phyloP scores from a whole-genome alignment of 2,329 filamentous ascomycete species.

The Allantophomopsis lycopodina region DNA sequence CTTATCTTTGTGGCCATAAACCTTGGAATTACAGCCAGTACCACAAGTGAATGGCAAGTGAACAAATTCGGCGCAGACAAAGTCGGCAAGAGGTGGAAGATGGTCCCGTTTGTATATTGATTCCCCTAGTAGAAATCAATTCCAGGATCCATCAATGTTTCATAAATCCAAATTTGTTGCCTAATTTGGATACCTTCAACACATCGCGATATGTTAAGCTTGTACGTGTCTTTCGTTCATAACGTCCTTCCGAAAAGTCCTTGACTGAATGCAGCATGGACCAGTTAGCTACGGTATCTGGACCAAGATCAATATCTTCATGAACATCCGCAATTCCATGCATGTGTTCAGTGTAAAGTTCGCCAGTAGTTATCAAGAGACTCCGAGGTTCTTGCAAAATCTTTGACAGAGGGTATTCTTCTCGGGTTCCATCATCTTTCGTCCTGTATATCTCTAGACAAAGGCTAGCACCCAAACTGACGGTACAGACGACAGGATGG shows the following conservation, averaged over 20 bases:
- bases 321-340: conserved; percentile 60
- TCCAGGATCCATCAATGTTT: conserved; percentile 7
- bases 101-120: conserved; percentile 59
- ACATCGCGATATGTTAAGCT: conserved; percentile 83
- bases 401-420: conserved; percentile 33
- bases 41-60: conserved; percentile 68
- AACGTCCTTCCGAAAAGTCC: conserved; percentile 34
- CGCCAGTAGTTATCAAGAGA: conserved; percentile 56
- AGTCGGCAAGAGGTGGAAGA: conserved; percentile 53
- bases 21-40: conserved; percentile 66
- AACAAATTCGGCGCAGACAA: conserved; percentile 57
- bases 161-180: conserved; percentile 46
- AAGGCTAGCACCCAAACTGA: conserved; percentile 67
- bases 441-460: conserved; percentile 66
- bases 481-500: conserved; percentile 75
- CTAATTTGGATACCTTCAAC: conserved; percentile 62
- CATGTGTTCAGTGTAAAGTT: conserved; percentile 56
- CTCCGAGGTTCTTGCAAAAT: conserved; percentile 78
- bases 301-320: conserved; percentile 50
- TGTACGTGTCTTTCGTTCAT: conserved; percentile 44
- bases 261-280: conserved; percentile 38
- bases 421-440: conserved; percentile 44
- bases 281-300: conserved; percentile 60
- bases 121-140: no score
- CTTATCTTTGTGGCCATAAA: conserved; percentile 65